Conservation (phyloP, 352 stramenopile genomes). For the Phytophthora pinifolia region DNA sequence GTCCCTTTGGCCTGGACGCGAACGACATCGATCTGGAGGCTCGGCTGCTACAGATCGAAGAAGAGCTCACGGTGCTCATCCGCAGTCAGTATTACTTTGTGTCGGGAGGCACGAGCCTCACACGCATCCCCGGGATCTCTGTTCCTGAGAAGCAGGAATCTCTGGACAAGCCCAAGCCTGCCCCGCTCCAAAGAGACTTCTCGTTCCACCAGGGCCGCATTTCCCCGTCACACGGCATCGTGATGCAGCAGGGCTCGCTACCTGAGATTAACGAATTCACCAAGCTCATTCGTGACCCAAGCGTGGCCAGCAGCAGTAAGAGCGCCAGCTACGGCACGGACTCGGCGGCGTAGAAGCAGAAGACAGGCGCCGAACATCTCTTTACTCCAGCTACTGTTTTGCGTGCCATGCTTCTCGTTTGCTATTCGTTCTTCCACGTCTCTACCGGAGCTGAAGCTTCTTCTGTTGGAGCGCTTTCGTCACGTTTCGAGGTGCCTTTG, state of each 20-base stretch:
- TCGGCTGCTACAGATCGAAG: slow-evolving; percentile 72
- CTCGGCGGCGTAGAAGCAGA: slow-evolving; percentile 10
- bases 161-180: slow-evolving; percentile 12
- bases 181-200: slow-evolving; percentile 23
- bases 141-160: slow-evolving; percentile 6
- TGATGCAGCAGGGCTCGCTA: slow-evolving; percentile 48
- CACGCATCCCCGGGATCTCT: slow-evolving; percentile 17
- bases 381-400: not conserved
- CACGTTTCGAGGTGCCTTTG: not conserved
- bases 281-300: slow-evolving; percentile 45
- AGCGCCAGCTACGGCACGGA: slow-evolving; percentile 26
- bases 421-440: not conserved
- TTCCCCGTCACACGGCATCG: slow-evolving; percentile 36
- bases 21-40: slow-evolving; percentile 85
- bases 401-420: not conserved
- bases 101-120: slow-evolving; percentile 49
- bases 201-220: slow-evolving; percentile 76
- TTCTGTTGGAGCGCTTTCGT: not conserved
- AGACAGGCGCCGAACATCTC: too few species aligned
- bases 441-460: not conserved
- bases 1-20: slow-evolving; percentile 72
- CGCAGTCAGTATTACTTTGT: slow-evolving; percentile 85
- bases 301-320: slow-evolving; percentile 10
- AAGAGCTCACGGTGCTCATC: slow-evolving; percentile 79
- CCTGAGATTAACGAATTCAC: slow-evolving; percentile 80